phyloP scores from a whole-genome alignment of 106 monocot genomes.

The Acanthochlamys bracteata region DNA sequence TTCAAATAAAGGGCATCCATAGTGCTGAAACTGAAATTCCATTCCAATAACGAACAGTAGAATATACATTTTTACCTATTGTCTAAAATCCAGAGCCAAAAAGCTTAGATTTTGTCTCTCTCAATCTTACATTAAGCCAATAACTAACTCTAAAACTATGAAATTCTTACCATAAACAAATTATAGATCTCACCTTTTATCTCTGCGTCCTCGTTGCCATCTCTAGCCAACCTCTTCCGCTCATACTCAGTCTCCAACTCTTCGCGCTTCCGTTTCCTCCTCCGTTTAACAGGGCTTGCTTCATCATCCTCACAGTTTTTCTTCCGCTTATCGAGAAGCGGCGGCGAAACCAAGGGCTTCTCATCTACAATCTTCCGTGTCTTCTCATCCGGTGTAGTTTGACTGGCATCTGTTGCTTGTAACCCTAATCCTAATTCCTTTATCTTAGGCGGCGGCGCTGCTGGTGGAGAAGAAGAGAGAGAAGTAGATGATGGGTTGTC shows the following conservation, averaged over 20 bases:
- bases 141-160: too few species aligned
- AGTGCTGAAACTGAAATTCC: too few species aligned
- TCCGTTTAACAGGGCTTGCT: conserved; percentile 13
- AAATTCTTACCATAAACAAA: too few species aligned
- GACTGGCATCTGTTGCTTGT: not conserved
- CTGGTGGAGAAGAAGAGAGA: not conserved
- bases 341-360: not conserved
- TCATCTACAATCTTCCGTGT: conserved; percentile 25
- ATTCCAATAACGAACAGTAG: too few species aligned
- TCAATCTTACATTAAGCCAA: not conserved
- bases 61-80: too few species aligned
- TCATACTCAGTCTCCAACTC: conserved; percentile 56
- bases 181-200: not conserved
- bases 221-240: conserved; percentile 19
- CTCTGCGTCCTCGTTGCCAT: conserved; percentile 7
- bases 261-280: conserved; percentile 67
- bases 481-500: conserved; percentile 2
- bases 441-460: not conserved
- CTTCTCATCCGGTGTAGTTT: not conserved
- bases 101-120: too few species aligned
- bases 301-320: conserved; percentile 19
- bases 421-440: conserved; percentile 5
- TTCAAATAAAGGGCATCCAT: too few species aligned
- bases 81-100: too few species aligned
- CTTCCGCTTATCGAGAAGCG: conserved; percentile 12